Base-by-base conservation (phyloP, 2,329 filamentous ascomycete genomes). In the Cryphonectria parasitica region DNA sequence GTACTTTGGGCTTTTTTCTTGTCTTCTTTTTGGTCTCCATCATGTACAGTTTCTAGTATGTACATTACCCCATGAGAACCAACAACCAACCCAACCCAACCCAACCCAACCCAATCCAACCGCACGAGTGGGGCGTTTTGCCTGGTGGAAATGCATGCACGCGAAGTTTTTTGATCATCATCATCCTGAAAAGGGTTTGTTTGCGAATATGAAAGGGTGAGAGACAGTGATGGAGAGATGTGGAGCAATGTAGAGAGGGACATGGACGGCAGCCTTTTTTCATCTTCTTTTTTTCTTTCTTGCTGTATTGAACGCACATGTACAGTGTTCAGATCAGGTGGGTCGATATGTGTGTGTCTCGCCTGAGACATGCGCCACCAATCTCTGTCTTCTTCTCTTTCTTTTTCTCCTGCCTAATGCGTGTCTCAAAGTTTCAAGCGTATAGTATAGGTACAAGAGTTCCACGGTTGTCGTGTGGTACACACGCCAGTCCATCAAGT, bases 391-490 rank as follows among this genome's bases (percentile, higher is more conserved):
- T 19, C n/a, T 6, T 45, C 45, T 39, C 36, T 39, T 10, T 11
- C 36, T 39, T 39, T 11, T 10, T 11, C 36, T 39, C 36, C 36
- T 60, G 52, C 64, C 45, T 66, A 49, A n/a, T 49, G 45, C 52
- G 41, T 66, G 64, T 65, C 69, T 67, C 45, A 56, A 34, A 41
- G 22, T 49, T 28, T 39, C 34, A 22, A 58, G 56, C 62, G 22
- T 41, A 49, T 19, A 22, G 7, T 49, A 2, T n/a, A 43, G 41
- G 15, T 31, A 41, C 10, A 43, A n/a, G 22, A 58, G 54, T 43
- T n/a, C n/a, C n/a, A n/a, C n/a, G n/a, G n/a, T 64, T 58, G 6
- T 34, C 34, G 34, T 10, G 64, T 66, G 58, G 64, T 64, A 70
- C 69, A n/a, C 58, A 67, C 34, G n/a, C 1, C 3, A 34, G 36